Percentiles rank a stretch among this genome's conserved stretches.
phyloP scores from a whole-genome alignment of 2,329 filamentous ascomycete species.

The Exophiala mesophila region DNA sequence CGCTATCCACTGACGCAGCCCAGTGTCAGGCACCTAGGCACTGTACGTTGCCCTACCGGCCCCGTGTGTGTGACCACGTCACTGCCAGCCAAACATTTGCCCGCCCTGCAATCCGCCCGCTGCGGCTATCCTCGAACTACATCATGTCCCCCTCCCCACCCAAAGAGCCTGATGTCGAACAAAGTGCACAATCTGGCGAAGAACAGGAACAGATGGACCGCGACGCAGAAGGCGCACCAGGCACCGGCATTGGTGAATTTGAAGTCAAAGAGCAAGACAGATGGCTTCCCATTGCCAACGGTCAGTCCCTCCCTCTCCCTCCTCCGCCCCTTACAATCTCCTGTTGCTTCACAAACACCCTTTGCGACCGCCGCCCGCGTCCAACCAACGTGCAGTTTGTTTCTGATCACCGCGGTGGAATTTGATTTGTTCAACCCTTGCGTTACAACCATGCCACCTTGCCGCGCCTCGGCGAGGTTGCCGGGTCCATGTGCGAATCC shows the following conservation, averaged over 20 bases:
- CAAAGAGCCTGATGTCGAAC: slow-evolving; percentile 80
- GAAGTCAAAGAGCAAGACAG: slow-evolving; percentile 99
- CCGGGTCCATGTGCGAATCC: slow-evolving; percentile 20
- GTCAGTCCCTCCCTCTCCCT: slow-evolving; percentile 48
- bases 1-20: slow-evolving; percentile 21
- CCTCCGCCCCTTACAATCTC: slow-evolving; percentile 28
- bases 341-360: slow-evolving; percentile 16
- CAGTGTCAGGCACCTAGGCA: slow-evolving; percentile 20
- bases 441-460: slow-evolving; percentile 32
- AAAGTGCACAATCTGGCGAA: slow-evolving; percentile 88
- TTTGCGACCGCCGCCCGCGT: slow-evolving; percentile 1
- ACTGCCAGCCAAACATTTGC: slow-evolving; percentile 33
- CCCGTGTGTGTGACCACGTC: slow-evolving; percentile 40
- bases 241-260: slow-evolving; percentile 78
- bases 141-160: slow-evolving; percentile 94
- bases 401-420: slow-evolving; percentile 25
- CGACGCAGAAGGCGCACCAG: slow-evolving; percentile 62
- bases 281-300: slow-evolving; percentile 99
- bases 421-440: slow-evolving; percentile 52
- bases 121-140: slow-evolving; percentile 48
- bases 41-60: slow-evolving; percentile 14
- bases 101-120: slow-evolving; percentile 35
- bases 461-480: slow-evolving; percentile 26
- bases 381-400: slow-evolving; percentile 2
- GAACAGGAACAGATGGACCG: slow-evolving; percentile 83